Base-by-base conservation (phyloP, 2,329 filamentous ascomycete genomes). In the Neopestalotiopsis rosae region DNA sequence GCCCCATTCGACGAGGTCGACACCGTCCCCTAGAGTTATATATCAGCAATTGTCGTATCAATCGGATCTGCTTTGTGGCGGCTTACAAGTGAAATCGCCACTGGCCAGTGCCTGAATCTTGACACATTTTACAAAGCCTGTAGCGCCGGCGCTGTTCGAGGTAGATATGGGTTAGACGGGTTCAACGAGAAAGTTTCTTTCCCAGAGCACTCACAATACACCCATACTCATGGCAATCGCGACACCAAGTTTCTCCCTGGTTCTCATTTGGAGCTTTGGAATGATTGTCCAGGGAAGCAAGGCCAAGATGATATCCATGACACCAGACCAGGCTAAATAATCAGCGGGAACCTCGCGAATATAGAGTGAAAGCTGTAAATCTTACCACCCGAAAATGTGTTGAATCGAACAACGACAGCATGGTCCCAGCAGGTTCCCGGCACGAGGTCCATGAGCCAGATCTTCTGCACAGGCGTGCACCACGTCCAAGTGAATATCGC, bases 251-350 rank as follows among this genome's bases (percentile, higher is more conserved):
- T 74, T 74, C 66, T 79, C 78, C 10, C 71, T 68, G n/a, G 40
- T 74, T 38, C 67, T 73, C 76, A 79, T 77, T 14, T 76, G 73
- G 63, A 79, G 70, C 6, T 74, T 71, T 69, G 73, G 73, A 3
- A 79, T 75, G 4, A 79, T 57, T 61, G 74, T 74, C 77, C 78
- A 79, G 0, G 78, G 77, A 2, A 79, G 61, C 34, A 74, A 61
- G 1, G 78, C 77, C 56, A 79, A 69, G 3, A 70, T 59, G 10
- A 79, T 76, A 69, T 79, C 76, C 56, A 65, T 57, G 5, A 58
- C 34, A 4, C 45, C 30, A 6, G 17, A 69, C n/a, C 68, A 67
- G 5, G 65, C 71, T 57, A 59, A 63, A 49, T 59, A 74, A 66
- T 9, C 71, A 70, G 13, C 63, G 66, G 56, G 68, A 71, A 28